A percentile compares a stretch with the other conserved stretches of the same genome.
These are phyloP conservation scores for Aspergillus pseudonomiae DNA, from an alignment of 2,329 filamentous ascomycete genomes.

Conservation along the genomic window DNA sequence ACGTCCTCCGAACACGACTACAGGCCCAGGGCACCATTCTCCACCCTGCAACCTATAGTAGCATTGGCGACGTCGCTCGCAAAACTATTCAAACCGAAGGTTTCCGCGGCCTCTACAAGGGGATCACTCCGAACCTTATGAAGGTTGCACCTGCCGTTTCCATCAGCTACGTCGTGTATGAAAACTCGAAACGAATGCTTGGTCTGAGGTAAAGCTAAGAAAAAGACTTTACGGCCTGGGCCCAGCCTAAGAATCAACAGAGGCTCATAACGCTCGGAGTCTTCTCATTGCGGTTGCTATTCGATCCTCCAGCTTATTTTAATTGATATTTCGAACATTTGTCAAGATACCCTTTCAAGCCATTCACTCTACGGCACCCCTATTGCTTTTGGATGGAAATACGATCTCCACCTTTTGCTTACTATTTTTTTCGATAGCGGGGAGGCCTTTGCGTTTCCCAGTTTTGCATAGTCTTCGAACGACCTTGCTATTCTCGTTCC, in stretches of 20 bases:
- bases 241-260: not conserved
- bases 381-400: slow-evolving; percentile 19
- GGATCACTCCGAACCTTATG: slow-evolving; percentile 88
- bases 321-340: slow-evolving; percentile 28
- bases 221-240: not conserved
- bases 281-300: not conserved
- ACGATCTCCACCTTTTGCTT: slow-evolving; percentile 13
- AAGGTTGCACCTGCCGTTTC: slow-evolving; percentile 96
- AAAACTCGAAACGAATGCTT: slow-evolving; percentile 80
- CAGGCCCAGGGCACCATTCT: slow-evolving; percentile 94
- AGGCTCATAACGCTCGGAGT: no score
- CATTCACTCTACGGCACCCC: slow-evolving; percentile 20
- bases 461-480: slow-evolving; percentile 5
- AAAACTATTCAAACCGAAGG: slow-evolving; percentile 86
- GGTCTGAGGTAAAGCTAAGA: slow-evolving; percentile 45
- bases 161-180: slow-evolving; percentile 92
- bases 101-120: slow-evolving; percentile 85
- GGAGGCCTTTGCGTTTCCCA: slow-evolving; percentile 11
- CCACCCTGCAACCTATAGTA: slow-evolving; percentile 86
- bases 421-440: slow-evolving; percentile 11
- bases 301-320: slow-evolving; percentile 2
- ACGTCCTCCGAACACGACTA: slow-evolving; percentile 85
- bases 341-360: slow-evolving; percentile 37
- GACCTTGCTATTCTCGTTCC: slow-evolving; percentile 7
- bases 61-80: slow-evolving; percentile 83